Conservation (phyloP, 306 rosid species). For the Sesbania bispinosa region DNA sequence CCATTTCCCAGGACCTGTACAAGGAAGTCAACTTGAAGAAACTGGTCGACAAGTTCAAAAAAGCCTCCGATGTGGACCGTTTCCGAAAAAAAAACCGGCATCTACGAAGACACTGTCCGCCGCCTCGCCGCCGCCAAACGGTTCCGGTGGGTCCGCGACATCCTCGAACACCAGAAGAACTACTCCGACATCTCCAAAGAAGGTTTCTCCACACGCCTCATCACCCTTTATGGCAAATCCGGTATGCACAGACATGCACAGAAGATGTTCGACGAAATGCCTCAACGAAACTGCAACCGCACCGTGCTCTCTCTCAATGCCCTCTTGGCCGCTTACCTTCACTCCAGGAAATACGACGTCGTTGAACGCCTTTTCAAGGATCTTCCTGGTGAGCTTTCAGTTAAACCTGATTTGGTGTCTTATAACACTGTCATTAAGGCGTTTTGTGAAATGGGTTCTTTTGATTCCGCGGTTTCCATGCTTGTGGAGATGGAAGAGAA, state of each 20-base stretch:
- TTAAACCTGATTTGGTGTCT: slow-evolving; percentile 63
- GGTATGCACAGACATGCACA: slow-evolving; percentile 54
- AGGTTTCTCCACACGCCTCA: slow-evolving; percentile 61
- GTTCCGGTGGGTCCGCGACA: slow-evolving; percentile 58
- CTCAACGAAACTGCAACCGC: slow-evolving; percentile 43
- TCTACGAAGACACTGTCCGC: slow-evolving; percentile 59
- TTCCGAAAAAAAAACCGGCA: slow-evolving; percentile 51
- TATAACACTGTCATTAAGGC: slow-evolving; percentile 68
- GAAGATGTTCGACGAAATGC: slow-evolving; percentile 72
- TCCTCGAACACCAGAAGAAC: slow-evolving; percentile 65
- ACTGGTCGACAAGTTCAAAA: slow-evolving; percentile 64
- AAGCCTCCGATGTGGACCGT: slow-evolving; percentile 53
- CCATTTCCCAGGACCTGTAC: slow-evolving; percentile 44
- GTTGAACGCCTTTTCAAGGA: slow-evolving; percentile 44
- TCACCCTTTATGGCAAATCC: slow-evolving; percentile 48
- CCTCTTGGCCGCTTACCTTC: slow-evolving; percentile 60
- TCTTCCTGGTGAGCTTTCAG: slow-evolving; percentile 38
- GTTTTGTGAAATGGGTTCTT: slow-evolving; percentile 40
- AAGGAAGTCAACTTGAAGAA: slow-evolving; percentile 48
- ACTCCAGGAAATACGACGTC: slow-evolving; percentile 41
- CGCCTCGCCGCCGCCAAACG: slow-evolving; percentile 68
- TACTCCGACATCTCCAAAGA: slow-evolving; percentile 49
- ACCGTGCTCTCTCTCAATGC: slow-evolving; percentile 61
- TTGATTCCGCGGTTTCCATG: slow-evolving; percentile 44
- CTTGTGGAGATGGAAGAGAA: slow-evolving; percentile 52